Conservation (phyloP, 257 asterid species). For the Parsonsia alboflavescens region DNA sequence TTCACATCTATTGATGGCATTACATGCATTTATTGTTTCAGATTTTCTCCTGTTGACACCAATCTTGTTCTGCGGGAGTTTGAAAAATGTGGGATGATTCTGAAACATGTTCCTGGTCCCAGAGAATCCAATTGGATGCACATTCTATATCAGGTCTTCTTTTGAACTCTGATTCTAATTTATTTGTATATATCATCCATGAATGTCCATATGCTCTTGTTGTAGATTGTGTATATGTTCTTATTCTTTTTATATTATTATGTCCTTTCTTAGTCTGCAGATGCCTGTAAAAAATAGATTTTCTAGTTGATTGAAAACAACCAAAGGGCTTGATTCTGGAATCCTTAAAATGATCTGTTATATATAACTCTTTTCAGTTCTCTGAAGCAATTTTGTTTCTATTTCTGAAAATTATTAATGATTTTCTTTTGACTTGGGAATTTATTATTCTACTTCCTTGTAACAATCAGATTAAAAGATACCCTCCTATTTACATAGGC, state of each 20-base stretch:
- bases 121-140: constrained; percentile 99
- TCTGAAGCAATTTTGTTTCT: background rate
- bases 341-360: background rate
- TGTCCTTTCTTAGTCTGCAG: background rate
- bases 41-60: constrained; percentile 89
- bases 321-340: background rate
- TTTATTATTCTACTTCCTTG: background rate
- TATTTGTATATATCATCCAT: background rate
- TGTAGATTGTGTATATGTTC: background rate
- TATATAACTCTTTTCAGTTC: background rate
- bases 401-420: background rate
- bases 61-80: constrained; percentile 85
- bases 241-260: background rate
- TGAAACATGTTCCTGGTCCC: constrained; percentile 93
- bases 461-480: background rate
- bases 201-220: constrained; percentile 3
- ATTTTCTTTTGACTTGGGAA: constrained; percentile 1
- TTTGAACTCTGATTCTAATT: constrained; percentile 15
- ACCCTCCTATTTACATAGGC: background rate
- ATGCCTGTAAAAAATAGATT: background rate
- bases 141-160: constrained; percentile 76
- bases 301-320: background rate
- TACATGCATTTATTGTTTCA: constrained; percentile 21
- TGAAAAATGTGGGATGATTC: constrained; percentile 83
- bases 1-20: background rate